Evolutionary conservation across 1,284 basidiomycete genomes (phyloP).

Genomic region (Ganoderma lingzhi): DNA sequence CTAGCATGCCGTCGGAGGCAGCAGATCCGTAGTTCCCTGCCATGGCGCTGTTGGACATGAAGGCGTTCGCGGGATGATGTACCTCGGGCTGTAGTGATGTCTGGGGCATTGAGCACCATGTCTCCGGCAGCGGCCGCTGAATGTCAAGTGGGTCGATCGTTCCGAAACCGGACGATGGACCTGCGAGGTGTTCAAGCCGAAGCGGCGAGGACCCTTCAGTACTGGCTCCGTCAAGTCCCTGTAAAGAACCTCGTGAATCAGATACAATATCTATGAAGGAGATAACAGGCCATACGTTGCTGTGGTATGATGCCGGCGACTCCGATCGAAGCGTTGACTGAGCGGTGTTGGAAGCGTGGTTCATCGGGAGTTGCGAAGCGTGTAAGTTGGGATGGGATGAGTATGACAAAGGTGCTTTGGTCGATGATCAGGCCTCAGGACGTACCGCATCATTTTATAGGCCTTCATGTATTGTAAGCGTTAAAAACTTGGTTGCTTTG

Average conservation of each 20-base stretch:
- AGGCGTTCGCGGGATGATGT: background rate
- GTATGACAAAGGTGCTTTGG: background rate
- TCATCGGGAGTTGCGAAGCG: background rate
- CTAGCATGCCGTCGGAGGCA: background rate
- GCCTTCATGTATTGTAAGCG: background rate
- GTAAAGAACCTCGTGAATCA: background rate
- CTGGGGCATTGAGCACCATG: background rate
- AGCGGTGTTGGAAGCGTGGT: background rate
- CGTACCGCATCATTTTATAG: background rate
- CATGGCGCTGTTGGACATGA: background rate
- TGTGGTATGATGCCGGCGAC: background rate
- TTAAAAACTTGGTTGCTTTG: background rate
- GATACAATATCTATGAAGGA: background rate
- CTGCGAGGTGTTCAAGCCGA: background rate
- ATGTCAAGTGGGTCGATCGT: background rate
- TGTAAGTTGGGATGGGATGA: background rate
- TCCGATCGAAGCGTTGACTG: background rate
- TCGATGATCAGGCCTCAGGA: background rate
- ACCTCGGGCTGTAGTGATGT: background rate
- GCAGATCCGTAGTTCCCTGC: background rate
- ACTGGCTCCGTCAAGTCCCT: background rate
- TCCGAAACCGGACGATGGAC: background rate
- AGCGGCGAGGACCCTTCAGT: background rate
- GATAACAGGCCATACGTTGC: background rate
- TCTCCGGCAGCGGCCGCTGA: background rate